Conservation (phyloP, 1,284 basidiomycete species). For the Boletus subluridellus region DNA sequence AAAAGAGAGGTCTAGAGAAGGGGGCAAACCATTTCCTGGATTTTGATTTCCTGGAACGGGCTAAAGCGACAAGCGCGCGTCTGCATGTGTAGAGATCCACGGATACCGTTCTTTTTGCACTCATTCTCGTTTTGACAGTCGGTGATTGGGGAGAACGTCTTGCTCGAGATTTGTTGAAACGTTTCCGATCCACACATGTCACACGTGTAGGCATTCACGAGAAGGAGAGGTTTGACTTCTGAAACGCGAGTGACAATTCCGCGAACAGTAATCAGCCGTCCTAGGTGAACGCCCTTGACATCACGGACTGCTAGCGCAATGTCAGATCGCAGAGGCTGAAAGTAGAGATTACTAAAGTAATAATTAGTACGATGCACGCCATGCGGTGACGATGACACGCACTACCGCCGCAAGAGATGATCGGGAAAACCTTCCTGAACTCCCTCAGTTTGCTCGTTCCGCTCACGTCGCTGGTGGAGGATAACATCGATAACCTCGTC, state of each 20-base stretch:
- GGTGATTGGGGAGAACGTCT: constrained; percentile 85
- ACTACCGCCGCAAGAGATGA: constrained; percentile 93
- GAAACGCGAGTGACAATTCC: constrained; percentile 98
- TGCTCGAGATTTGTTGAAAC: constrained; percentile 96
- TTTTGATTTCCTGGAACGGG: constrained; percentile 98
- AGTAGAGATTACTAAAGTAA: constrained; percentile 80
- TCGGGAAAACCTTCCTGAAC: constrained; percentile 78
- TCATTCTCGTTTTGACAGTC: constrained; percentile 82
- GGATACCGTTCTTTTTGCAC: constrained; percentile 86
- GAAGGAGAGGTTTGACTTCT: constrained; percentile 96
- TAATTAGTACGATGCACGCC: constrained; percentile 18
- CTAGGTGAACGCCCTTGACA: constrained; percentile 83
- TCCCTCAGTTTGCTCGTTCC: constrained; percentile 76
- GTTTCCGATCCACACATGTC: constrained; percentile 98
- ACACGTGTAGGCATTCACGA: constrained; percentile 98
- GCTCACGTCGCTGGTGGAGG: constrained; percentile 85
- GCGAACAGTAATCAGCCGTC: constrained; percentile 91
- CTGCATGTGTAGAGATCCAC: constrained; percentile 95
- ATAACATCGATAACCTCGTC: constrained; percentile 95
- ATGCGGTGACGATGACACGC: constrained; percentile 37
- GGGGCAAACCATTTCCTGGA: constrained; percentile 90
- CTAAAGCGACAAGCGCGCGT: constrained; percentile 96
- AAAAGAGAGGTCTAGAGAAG: background rate
- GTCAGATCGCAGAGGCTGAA: constrained; percentile 76
- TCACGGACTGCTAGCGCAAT: constrained; percentile 85